Evolutionary conservation across 805 yeast species (phyloP), one percentile per base, ranked within the genome.

Genomic region (Kazachstania psychrophila): DNA sequence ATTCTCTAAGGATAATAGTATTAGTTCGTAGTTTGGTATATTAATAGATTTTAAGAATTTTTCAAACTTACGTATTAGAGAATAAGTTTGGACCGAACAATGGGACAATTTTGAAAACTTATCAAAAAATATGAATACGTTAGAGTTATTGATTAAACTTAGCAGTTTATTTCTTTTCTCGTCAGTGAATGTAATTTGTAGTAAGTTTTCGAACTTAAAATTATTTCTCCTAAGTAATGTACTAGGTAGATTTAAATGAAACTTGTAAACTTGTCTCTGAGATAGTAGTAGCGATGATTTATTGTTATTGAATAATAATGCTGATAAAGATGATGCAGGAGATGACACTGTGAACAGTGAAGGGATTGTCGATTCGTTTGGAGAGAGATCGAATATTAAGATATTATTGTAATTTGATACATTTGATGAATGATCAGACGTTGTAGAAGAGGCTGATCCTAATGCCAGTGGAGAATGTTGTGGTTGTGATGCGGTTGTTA

Each of bases 151-250:
- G 19, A 58, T 49, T 26, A 45, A 35, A 17, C 44, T 37, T 31
- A 46, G 34, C 17, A 58, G 31, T 19, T 39, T 33, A 16, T 40
- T 37, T 18, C 38, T 48, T 12, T 45, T 42, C 12, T 48, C 51
- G n/a, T 44, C 47, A 8, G 49, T 31, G 10, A 48, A 40, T 13
- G 49, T 43, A 2, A 58, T 47, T 20, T 48, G 45, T 10, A 54
- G 32, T 28, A 58, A 37, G 23, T 51, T 58, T 17, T 42, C 45
- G 34, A 58, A 54, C 28, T 45, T 48, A 33, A 49, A 50, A 12
- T 49, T 48, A 1, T 59, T 54, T 31, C 63, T 54, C 37, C 46
- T 51, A 19, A 58, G 40, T 24, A 58, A 36, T 1, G 63, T 58
- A 14, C 54, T 51, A 5, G 63, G 63, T 27, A 56, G 47, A 15